phyloP scores from a whole-genome alignment of 2,329 filamentous ascomycete genomes.

The Fusarium bulbicola region DNA sequence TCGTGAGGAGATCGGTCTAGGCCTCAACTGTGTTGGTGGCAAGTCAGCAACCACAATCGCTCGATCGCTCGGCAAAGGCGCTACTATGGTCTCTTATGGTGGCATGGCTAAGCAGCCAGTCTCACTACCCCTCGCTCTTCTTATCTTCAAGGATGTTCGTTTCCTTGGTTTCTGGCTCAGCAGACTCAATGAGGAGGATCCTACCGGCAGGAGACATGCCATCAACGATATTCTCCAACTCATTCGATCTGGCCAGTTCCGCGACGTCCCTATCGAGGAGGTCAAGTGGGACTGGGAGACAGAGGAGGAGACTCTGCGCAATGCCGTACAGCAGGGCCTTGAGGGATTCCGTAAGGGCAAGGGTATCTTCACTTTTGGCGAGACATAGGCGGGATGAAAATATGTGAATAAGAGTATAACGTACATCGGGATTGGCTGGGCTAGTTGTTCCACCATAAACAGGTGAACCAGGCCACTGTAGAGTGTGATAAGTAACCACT shows the following conservation, averaged over 20 bases:
- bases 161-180: constrained; percentile 97
- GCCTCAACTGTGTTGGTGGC: constrained; percentile 93
- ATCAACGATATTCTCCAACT: constrained; percentile 85
- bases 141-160: constrained; percentile 92
- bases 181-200: constrained; percentile 82
- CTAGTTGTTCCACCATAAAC: background rate
- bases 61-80: constrained; percentile 73
- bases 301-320: constrained; percentile 71
- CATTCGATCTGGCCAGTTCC: constrained; percentile 79
- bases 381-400: constrained; percentile 54
- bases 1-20: constrained; percentile 77
- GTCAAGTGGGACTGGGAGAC: constrained; percentile 87
- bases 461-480: background rate
- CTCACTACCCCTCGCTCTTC: constrained; percentile 78
- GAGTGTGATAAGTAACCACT: background rate
- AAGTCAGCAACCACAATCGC: constrained; percentile 83
- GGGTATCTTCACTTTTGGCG: constrained; percentile 84
- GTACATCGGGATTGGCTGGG: background rate
- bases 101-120: constrained; percentile 93
- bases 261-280: constrained; percentile 83
- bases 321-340: constrained; percentile 83
- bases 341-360: constrained; percentile 88
- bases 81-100: constrained; percentile 90
- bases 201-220: constrained; percentile 77
- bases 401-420: background rate